Percentiles rank a stretch among this genome's conserved stretches.
phyloP scores from a whole-genome alignment of 345 rosid species.

The Trapa incisa region DNA sequence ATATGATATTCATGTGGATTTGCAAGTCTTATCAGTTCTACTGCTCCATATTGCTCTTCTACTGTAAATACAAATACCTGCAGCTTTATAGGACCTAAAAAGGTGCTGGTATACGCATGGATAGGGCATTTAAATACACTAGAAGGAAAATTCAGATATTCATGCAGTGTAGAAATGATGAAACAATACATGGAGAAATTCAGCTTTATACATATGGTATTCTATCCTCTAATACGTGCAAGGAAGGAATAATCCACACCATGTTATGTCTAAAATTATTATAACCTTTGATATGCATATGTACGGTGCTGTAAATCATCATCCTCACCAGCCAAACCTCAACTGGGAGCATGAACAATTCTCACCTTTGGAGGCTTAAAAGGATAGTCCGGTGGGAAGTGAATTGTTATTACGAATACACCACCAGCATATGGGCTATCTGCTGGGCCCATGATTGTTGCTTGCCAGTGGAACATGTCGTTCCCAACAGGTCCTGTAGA shows the following conservation, averaged over 20 bases:
- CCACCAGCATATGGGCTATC: constrained; percentile 12
- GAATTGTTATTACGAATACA: constrained; percentile 4
- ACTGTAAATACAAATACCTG: too few species aligned
- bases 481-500: constrained; percentile 6
- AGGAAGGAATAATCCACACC: not conserved
- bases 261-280: not conserved
- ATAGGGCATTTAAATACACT: not conserved
- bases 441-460: constrained; percentile 12
- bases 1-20: not conserved
- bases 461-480: constrained; percentile 11
- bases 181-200: too few species aligned
- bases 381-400: constrained; percentile 13
- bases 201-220: not conserved
- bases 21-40: not conserved
- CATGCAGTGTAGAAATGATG: not conserved
- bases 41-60: not conserved
- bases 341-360: not conserved
- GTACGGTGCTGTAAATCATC: not conserved
- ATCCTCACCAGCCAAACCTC: not conserved
- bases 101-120: not conserved
- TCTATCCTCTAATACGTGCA: not conserved
- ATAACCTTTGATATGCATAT: not conserved
- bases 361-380: constrained; percentile 9
- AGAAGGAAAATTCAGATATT: not conserved
- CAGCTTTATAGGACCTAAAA: not conserved